Evolutionary conservation across 176 grass and related monocot species (phyloP), one percentile per base, ranked within the genome.

Genomic region (Lolium rigidum): DNA sequence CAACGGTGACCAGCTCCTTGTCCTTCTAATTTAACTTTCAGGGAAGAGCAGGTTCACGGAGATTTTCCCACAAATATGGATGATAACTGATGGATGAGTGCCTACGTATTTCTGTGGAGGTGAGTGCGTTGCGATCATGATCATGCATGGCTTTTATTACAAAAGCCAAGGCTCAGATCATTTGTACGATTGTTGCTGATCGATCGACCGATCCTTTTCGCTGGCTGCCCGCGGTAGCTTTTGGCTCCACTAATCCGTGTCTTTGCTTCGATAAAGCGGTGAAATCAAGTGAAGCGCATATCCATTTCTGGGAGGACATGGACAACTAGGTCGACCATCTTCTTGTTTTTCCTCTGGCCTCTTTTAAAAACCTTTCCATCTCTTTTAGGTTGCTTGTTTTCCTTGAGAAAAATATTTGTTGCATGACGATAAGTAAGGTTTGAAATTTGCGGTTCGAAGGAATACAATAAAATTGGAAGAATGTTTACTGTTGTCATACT

Each of bases 111-210:
- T 50, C 15, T 24, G 72, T 51, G 17, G 31, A 38, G 16, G 7
- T 52, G 14, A 52, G 72, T 75, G 72, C 72, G 24, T 31, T 80
- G 60, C 15, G 16, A 80, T 67, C 61, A 20, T 54, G 18, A 15
- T 31, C 44, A 66, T 81, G 79, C 71, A 74, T 28, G 22, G n/a
- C 12, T 51, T 74, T 75, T 18, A 75, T 75, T 18, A 52, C 72
- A 52, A 16, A 52, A 52, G 72, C 13, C 3, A 17, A 75, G 13
- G 46, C 5, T 75, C 65, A 38, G 4, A 38, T 39, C 28, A 63
- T 28, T 14, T 68, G 14, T 68, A 18, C 15, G 65, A 68, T 35
- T 65, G 62, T 13, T 65, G 25, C 62, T 65, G 12, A 65, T 65
- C 25, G 25, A 65, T 9, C 14, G 65, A 17, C 6, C 17, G 54